phyloP scores from a whole-genome alignment of 2,329 filamentous ascomycete species.

The Fusarium sp. region DNA sequence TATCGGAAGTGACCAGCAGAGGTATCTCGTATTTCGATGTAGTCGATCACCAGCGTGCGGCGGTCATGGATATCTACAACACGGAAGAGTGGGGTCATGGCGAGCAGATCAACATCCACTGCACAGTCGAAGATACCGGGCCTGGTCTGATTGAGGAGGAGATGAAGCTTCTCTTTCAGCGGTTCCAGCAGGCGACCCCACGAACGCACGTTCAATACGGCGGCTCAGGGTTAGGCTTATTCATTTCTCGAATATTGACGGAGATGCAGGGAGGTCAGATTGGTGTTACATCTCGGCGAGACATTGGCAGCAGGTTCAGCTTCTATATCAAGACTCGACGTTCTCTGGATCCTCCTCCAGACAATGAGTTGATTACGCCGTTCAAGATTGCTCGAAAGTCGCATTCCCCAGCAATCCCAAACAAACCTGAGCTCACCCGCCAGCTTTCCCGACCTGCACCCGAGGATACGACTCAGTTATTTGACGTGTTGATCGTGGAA shows the following conservation, averaged over 20 bases:
- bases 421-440: slow-evolving; percentile 32
- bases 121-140: slow-evolving; percentile 77
- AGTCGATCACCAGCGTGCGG: slow-evolving; percentile 50
- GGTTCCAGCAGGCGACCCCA: slow-evolving; percentile 74
- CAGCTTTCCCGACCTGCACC: slow-evolving; percentile 21
- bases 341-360: slow-evolving; percentile 53
- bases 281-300: slow-evolving; percentile 72
- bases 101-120: slow-evolving; percentile 75
- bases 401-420: slow-evolving; percentile 28
- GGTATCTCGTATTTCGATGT: slow-evolving; percentile 60
- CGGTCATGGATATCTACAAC: slow-evolving; percentile 56
- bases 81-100: slow-evolving; percentile 75
- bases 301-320: slow-evolving; percentile 76
- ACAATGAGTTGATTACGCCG: slow-evolving; percentile 50
- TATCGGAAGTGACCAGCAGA: slow-evolving; percentile 52
- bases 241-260: slow-evolving; percentile 79
- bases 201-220: slow-evolving; percentile 78
- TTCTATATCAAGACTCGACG: slow-evolving; percentile 78
- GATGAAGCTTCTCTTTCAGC: slow-evolving; percentile 71
- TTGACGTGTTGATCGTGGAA: slow-evolving; percentile 71
- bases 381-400: slow-evolving; percentile 50
- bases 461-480: slow-evolving; percentile 46
- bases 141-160: slow-evolving; percentile 71
- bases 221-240: slow-evolving; percentile 74
- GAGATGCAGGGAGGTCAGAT: slow-evolving; percentile 83